Percentiles rank a stretch among this genome's conserved stretches.
Conservation (phyloP, 2,329 filamentous ascomycete genomes). For the Pseudopyricularia javanii region DNA sequence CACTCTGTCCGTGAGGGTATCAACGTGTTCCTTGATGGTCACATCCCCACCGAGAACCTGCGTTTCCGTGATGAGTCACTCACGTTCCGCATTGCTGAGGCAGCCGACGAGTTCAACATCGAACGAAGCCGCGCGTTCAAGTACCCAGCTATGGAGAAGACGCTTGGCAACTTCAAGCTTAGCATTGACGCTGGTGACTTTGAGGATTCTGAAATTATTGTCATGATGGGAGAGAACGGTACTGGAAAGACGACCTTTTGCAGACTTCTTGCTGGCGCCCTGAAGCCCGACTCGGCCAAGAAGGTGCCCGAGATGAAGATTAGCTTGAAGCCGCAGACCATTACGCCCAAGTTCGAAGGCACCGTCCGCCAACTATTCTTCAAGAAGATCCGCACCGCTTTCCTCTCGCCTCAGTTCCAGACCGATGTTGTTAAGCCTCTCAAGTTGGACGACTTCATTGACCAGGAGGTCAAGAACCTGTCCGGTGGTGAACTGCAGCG, state of each 20-base stretch:
- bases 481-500: conserved; percentile 99
- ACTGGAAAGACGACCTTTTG: conserved; percentile 98
- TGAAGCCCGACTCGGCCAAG: conserved; percentile 74
- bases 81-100: conserved; percentile 87
- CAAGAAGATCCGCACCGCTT: conserved; percentile 98
- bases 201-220: conserved; percentile 95
- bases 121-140: conserved; percentile 77
- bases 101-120: conserved; percentile 73
- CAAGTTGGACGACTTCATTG: conserved; percentile 97
- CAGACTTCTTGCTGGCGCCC: conserved; percentile 81
- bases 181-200: conserved; percentile 73
- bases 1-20: conserved; percentile 96
- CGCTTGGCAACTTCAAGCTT: conserved; percentile 77
- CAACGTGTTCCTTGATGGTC: conserved; percentile 97
- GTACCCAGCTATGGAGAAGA: conserved; percentile 90
- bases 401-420: conserved; percentile 96
- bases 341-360: conserved; percentile 94
- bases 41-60: conserved; percentile 96
- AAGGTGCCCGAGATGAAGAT: conserved; percentile 90
- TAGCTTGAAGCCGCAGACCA: conserved; percentile 99
- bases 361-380: conserved; percentile 97
- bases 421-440: conserved; percentile 99
- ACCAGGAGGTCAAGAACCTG: conserved; percentile 97
- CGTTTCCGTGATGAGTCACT: conserved; percentile 96
- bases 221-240: conserved; percentile 99